Conservation (phyloP, 2,329 filamentous ascomycete species). For the Periconia macrospinosa region DNA sequence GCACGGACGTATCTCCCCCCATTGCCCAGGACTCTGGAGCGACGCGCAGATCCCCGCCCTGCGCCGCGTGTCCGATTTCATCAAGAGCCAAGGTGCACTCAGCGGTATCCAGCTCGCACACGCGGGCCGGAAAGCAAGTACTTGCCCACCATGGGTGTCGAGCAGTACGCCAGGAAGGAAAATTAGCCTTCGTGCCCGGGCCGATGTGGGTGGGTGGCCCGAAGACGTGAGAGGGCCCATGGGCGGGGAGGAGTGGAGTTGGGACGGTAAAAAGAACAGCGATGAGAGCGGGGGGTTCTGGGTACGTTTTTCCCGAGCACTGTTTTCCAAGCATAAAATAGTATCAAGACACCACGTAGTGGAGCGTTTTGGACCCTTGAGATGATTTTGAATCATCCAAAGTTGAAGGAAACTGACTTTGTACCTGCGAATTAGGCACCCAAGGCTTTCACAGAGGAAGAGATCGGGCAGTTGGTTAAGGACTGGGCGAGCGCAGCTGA, state of each 20-base stretch:
- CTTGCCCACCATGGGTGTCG: conserved; percentile 35
- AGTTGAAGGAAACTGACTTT: no score
- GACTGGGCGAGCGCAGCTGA: conserved; percentile 45
- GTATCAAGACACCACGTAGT: no score
- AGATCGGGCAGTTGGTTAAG: conserved; percentile 42
- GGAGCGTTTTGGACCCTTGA: no score
- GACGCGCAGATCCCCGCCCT: conserved; percentile 41
- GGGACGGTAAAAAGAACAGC: conserved; percentile 39
- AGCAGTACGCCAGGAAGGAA: conserved; percentile 24
- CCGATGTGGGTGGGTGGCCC: conserved; percentile 39
- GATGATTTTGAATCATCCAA: no score
- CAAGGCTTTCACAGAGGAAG: conserved; percentile 36
- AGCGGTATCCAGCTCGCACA: conserved; percentile 40
- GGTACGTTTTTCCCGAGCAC: not conserved
- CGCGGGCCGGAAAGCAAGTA: conserved; percentile 39
- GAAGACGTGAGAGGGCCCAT: conserved; percentile 40
- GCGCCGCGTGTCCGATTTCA: conserved; percentile 36
- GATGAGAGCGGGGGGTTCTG: conserved; percentile 40
- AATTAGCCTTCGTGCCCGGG: conserved; percentile 28
- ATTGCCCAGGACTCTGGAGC: conserved; percentile 40
- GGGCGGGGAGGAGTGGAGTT: conserved; percentile 42
- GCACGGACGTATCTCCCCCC: conserved; percentile 40
- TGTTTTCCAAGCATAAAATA: no score
- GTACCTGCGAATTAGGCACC: conserved; percentile 22
- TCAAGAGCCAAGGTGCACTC: conserved; percentile 37